Conservation (phyloP, 1,284 basidiomycete species). For the Anthracocystis setariae region DNA sequence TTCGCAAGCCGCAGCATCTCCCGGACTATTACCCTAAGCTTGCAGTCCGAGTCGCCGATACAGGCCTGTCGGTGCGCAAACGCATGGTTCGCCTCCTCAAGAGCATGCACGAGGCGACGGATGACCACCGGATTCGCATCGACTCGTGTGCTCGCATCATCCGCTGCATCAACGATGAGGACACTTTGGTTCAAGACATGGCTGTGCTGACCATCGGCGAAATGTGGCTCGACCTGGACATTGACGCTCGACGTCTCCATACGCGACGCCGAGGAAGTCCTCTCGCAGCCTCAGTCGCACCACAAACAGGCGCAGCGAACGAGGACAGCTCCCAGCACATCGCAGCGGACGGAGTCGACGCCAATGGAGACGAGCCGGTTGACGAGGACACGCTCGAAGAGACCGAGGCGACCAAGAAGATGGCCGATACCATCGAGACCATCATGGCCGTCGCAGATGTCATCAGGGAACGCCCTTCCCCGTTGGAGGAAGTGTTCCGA, state of each 20-base stretch:
- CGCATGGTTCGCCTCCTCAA: constrained; percentile 92
- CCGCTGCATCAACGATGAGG: constrained; percentile 86
- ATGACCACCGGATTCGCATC: constrained; percentile 74
- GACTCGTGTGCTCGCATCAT: constrained; percentile 88
- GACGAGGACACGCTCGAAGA: constrained; percentile 13
- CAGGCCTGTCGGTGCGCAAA: constrained; percentile 89
- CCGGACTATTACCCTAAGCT: constrained; percentile 86
- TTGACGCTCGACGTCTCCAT: constrained; percentile 30
- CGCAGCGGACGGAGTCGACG: neutral
- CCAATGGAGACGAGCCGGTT: neutral
- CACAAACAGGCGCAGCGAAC: constrained; percentile 3
- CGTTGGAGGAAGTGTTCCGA: constrained; percentile 83
- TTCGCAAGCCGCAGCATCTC: constrained; percentile 83
- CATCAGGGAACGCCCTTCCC: constrained; percentile 82
- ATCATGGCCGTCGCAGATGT: constrained; percentile 85
- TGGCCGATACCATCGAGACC: constrained; percentile 74
- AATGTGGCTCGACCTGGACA: constrained; percentile 77
- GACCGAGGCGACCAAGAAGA: constrained; percentile 27
- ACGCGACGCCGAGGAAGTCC: constrained; percentile 25
- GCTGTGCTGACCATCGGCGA: constrained; percentile 88
- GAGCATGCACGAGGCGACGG: constrained; percentile 78
- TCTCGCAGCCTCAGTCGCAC: constrained; percentile 3
- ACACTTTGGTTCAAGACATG: constrained; percentile 86
- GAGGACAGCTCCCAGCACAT: constrained; percentile 3
- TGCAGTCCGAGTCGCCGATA: constrained; percentile 87